Evolutionary conservation across 257 asterid species (phyloP), one percentile per base, ranked within the genome.

Genomic region (Solanum rostratum): DNA sequence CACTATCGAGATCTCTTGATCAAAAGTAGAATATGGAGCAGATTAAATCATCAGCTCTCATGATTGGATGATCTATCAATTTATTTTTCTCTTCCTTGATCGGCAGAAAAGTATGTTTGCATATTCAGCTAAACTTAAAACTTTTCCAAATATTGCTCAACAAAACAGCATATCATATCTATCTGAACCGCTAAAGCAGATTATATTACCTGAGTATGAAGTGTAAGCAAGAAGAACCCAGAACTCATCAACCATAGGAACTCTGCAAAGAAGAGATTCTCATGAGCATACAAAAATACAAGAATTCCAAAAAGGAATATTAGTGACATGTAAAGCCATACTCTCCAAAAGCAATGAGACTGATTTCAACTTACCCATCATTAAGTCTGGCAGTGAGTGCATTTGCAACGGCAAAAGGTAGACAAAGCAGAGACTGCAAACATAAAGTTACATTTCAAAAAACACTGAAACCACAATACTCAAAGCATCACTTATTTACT

Each of bases 401-500:
- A 89, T 95, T 95, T 85, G 99, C 99, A 88, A 95, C 90, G 87
- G 98, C 97, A 49, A 95, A 88, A 53, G 99, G 99, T 79, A 95
- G 94, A 90, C 93, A 95, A 85, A 94, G 81, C 95, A 95, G 87
- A 73, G 98, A 90, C 99, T 95, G 93, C 89, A 88, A 86, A 74
- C 12, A 57, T 52, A 83, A 83, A 74, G 41, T 68, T 20, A 12
- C 43, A 60, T 10, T 20, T 79, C 54, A 69, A 10, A 65, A 62
- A n/a, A 30, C 22, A 62, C 10, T 14, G 27, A 62, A 66, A 50
- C 81, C 62, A 33, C 55, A 43, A 39, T 81, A 57, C 45, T 66
- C 22, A 3, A 52, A 20, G 7, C 63, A 30, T 74, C 29, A 33
- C 33, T 52, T 19, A 83, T 71, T 46, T 66, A 50, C 12, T 50